These are phyloP conservation scores for Phytopythium mirpurense DNA, from an alignment of 352 stramenopile genomes.

Conservation along the genomic window DNA sequence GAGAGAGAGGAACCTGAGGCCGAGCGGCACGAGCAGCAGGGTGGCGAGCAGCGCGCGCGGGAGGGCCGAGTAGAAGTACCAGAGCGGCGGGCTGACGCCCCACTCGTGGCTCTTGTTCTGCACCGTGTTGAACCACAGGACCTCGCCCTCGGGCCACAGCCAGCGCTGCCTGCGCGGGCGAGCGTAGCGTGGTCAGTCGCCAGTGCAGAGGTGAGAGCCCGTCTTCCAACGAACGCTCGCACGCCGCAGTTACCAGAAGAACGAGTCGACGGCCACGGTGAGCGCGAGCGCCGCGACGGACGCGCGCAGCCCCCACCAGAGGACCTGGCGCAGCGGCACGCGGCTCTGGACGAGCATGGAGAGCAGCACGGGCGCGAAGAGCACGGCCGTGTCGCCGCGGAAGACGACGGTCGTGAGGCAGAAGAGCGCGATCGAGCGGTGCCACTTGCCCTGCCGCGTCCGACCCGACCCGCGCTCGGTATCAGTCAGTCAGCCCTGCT, in stretches of 20 bases:
- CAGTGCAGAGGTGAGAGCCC: neutral
- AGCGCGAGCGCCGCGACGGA: constrained; percentile 65
- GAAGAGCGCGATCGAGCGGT: constrained; percentile 72
- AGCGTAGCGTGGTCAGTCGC: neutral
- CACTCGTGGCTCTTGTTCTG: constrained; percentile 97
- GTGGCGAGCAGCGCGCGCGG: constrained; percentile 86
- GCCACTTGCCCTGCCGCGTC: constrained; percentile 25
- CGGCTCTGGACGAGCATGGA: constrained; percentile 77
- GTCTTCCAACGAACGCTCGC: neutral
- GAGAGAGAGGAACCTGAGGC: too few species aligned
- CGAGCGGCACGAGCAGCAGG: constrained; percentile 76
- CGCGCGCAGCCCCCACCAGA: constrained; percentile 78
- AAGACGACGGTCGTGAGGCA: constrained; percentile 94
- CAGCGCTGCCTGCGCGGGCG: constrained; percentile 42
- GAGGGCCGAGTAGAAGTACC: constrained; percentile 96
- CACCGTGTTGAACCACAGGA: constrained; percentile 96
- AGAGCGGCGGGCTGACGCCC: constrained; percentile 93
- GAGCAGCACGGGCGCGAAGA: constrained; percentile 93
- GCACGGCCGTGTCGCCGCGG: constrained; percentile 94
- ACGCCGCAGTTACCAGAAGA: constrained; percentile 75
- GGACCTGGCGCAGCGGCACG: constrained; percentile 69
- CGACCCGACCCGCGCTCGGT: too few species aligned
- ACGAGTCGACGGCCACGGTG: constrained; percentile 91
- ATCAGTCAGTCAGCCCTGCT: neutral
- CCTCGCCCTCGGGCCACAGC: constrained; percentile 97